Percentiles rank a stretch among this genome's conserved stretches.
Conservation (phyloP, 768 basidiomycete genomes). For the Podaxis mareebaensis region DNA sequence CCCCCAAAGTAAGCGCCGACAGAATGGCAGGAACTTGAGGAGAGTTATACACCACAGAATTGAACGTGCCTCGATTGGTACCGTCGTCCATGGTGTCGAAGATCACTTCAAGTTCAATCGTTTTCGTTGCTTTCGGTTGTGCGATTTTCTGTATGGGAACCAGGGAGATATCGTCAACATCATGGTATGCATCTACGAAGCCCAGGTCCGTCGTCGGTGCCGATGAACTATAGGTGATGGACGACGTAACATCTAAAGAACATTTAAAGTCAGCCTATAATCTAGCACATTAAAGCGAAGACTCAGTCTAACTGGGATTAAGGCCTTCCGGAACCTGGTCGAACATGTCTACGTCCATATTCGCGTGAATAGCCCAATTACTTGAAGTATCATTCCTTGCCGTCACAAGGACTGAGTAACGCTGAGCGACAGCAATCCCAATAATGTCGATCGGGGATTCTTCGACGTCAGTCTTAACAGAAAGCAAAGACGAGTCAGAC, state of each 20-base stretch:
- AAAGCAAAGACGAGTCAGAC: neutral
- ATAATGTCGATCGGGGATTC: constrained; percentile 72
- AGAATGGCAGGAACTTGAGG: constrained; percentile 78
- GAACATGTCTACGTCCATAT: constrained; percentile 92
- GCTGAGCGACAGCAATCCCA: constrained; percentile 81
- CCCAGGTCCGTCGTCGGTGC: constrained; percentile 54
- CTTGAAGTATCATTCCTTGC: constrained; percentile 82
- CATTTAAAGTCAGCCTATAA: neutral
- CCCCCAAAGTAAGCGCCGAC: constrained; percentile 74
- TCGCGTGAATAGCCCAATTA: constrained; percentile 90
- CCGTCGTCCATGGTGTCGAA: constrained; percentile 90
- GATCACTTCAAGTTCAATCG: constrained; percentile 66
- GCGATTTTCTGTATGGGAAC: constrained; percentile 59
- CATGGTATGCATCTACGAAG: constrained; percentile 54
- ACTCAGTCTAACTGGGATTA: constrained; percentile 62
- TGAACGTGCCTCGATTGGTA: constrained; percentile 81
- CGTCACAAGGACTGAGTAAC: constrained; percentile 90
- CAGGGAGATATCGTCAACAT: constrained; percentile 67
- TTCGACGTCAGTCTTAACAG: constrained; percentile 68
- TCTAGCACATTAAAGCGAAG: neutral
- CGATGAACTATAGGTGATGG: constrained; percentile 69
- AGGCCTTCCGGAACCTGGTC: constrained; percentile 73
- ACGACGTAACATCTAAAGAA: constrained; percentile 73
- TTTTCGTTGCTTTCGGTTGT: constrained; percentile 51
- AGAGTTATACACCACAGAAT: constrained; percentile 65